phyloP scores from a whole-genome alignment of 768 basidiomycete species.

The Suillus hirtellus region DNA sequence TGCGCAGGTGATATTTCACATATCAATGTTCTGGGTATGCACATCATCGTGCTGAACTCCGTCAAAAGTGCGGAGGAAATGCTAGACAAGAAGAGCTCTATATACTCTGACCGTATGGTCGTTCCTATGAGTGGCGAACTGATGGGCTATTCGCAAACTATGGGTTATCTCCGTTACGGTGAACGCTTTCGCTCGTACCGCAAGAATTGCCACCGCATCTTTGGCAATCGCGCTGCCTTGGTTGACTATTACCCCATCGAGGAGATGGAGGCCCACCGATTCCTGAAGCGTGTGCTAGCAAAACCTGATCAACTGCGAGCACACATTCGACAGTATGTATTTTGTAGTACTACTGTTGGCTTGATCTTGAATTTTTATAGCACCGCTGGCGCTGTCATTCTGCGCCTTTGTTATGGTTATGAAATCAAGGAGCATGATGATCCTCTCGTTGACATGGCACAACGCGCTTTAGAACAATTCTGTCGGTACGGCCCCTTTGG shows the following conservation, averaged over 20 bases:
- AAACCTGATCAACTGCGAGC: slow-evolving; percentile 16
- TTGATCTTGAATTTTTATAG: slow-evolving; percentile 6
- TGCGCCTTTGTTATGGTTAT: slow-evolving; percentile 44
- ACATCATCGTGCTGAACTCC: slow-evolving; percentile 52
- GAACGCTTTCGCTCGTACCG: slow-evolving; percentile 18
- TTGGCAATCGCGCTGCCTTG: slow-evolving; percentile 18
- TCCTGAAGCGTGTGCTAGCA: slow-evolving; percentile 18
- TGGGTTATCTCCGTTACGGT: slow-evolving; percentile 13
- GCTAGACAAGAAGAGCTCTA: slow-evolving; percentile 53
- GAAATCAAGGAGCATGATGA: slow-evolving; percentile 36
- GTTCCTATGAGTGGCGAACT: slow-evolving; percentile 17
- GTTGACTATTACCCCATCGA: slow-evolving; percentile 17
- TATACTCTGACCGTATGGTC: slow-evolving; percentile 40
- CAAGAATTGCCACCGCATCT: slow-evolving; percentile 12
- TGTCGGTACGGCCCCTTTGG: slow-evolving; percentile 10
- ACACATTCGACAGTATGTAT: slow-evolving; percentile 25
- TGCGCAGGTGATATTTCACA: slow-evolving; percentile 24
- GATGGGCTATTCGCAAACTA: slow-evolving; percentile 15
- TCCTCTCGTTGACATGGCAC: slow-evolving; percentile 33
- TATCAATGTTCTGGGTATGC: slow-evolving; percentile 39
- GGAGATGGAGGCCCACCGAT: slow-evolving; percentile 22
- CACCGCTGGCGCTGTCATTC: slow-evolving; percentile 27
- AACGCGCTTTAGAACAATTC: slow-evolving; percentile 24
- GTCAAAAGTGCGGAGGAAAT: slow-evolving; percentile 45
- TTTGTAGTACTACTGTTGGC: neutral